Base-by-base conservation (phyloP, 2,329 filamentous ascomycete genomes). In the Geoglossum cookeanum region DNA sequence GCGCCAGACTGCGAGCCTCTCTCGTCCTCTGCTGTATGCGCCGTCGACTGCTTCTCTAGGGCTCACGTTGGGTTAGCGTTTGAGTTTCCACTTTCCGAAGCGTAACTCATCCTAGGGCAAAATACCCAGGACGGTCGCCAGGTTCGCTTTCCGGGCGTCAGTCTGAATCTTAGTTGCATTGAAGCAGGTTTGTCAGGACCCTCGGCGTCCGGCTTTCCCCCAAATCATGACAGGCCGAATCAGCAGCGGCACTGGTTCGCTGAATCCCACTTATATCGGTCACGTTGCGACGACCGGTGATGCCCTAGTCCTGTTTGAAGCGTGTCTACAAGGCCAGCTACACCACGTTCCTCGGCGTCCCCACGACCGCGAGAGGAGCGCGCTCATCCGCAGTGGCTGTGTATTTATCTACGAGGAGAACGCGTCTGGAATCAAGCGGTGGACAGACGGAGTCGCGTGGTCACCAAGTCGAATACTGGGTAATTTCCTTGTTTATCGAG, bases 361-460 rank as follows among this genome's bases (percentile, higher is more conserved):
- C 1, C 87, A 94, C 67, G 90, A 95, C 64, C 78, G 87, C 55
- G 90, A 95, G 69, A 78, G 89, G 55, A 74, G 76, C 29, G 76
- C 80, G 22, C 78, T 94, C 55, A 92, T 95, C 66, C 79, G 79
- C 62, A 94, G 87, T 63, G 90, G 90, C 39, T 84, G 85, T 62
- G 79, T 95, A 52, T 92, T 95, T 70, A 87, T 95, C 62, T 96
- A 95, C 68, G 88, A 94, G 65, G 88, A 95, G 68, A 84, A 87
- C 60, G 83, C 87, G 0, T 94, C 89, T 0, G 88, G 88, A 4
- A 94, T 95, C 71, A 94, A 94, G 72, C 78, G 90, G 58, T 96
- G 90, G 90, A 95, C 89, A 0, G 90, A 96, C 63, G 89, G 90
- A 13, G 80, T 91, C 9, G 83, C 84, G 5, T 96, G 90, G 90